phyloP scores from a whole-genome alignment of 2,329 filamentous ascomycete species.

The Penicillium expansum region DNA sequence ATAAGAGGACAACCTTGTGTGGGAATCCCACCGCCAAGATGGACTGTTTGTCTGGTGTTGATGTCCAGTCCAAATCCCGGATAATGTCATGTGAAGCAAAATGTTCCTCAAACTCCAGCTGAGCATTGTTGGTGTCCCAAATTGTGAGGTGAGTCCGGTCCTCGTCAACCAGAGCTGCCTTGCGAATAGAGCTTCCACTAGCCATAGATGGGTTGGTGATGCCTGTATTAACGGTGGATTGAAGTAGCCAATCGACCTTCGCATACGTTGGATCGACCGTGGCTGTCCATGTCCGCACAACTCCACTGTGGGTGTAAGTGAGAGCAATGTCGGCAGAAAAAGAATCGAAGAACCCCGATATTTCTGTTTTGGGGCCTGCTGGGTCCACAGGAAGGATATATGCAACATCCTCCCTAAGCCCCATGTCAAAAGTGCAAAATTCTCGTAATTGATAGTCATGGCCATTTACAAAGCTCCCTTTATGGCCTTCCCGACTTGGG shows the following conservation, averaged over 20 bases:
- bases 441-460: constrained; percentile 55
- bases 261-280: constrained; percentile 61
- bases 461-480: constrained; percentile 28
- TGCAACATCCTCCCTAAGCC: constrained; percentile 51
- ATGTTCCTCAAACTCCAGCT: constrained; percentile 75
- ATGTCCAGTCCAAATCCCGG: constrained; percentile 89
- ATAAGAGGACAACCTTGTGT: constrained; percentile 76
- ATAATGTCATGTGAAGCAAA: constrained; percentile 73
- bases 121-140: constrained; percentile 80
- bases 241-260: constrained; percentile 76
- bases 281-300: constrained; percentile 82
- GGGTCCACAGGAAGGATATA: constrained; percentile 80
- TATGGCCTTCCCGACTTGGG: constrained; percentile 43
- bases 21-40: constrained; percentile 90
- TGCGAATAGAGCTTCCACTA: constrained; percentile 82
- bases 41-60: constrained; percentile 82
- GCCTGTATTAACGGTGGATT: constrained; percentile 76
- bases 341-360: constrained; percentile 77
- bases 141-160: constrained; percentile 75
- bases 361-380: constrained; percentile 68
- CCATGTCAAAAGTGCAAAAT: constrained; percentile 70
- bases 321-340: constrained; percentile 84
- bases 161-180: constrained; percentile 77
- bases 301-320: constrained; percentile 73
- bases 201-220: constrained; percentile 70